These are phyloP conservation scores for Phytomonas francai DNA, from an alignment of 208 protist species.

Conservation along the genomic window DNA sequence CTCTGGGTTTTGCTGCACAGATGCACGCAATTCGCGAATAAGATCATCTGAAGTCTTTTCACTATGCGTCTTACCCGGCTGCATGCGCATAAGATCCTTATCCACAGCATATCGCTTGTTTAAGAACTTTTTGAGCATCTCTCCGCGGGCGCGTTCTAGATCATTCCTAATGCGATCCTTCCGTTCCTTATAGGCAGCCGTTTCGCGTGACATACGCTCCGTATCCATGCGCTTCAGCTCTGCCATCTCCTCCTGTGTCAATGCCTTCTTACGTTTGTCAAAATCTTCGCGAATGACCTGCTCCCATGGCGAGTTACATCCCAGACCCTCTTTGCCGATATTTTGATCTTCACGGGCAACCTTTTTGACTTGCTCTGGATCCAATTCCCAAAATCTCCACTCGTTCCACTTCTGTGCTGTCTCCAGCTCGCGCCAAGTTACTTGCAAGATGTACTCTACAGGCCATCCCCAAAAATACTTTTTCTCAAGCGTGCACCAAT, in stretches of 20 bases:
- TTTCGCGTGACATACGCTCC: slow-evolving; percentile 87
- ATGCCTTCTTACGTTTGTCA: slow-evolving; percentile 88
- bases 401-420: slow-evolving; percentile 92
- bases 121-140: slow-evolving; percentile 91
- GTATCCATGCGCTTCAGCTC: slow-evolving; percentile 92
- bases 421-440: slow-evolving; percentile 88
- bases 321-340: slow-evolving; percentile 79
- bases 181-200: slow-evolving; percentile 84
- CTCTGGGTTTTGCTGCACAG: slow-evolving; percentile 22
- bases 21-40: slow-evolving; percentile 70
- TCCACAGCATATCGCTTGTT: slow-evolving; percentile 90
- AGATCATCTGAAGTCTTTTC: slow-evolving; percentile 85
- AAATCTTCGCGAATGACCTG: slow-evolving; percentile 89
- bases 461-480: slow-evolving; percentile 90
- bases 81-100: slow-evolving; percentile 90
- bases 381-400: slow-evolving; percentile 88
- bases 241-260: slow-evolving; percentile 90
- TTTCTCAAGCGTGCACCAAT: slow-evolving; percentile 89
- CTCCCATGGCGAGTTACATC: slow-evolving; percentile 84
- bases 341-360: slow-evolving; percentile 82
- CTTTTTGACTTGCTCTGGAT: slow-evolving; percentile 90
- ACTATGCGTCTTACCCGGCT: slow-evolving; percentile 72
- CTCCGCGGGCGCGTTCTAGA: slow-evolving; percentile 80
- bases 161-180: slow-evolving; percentile 88
- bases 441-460: slow-evolving; percentile 87